phyloP scores from a whole-genome alignment of 441 rosid species.

The Euphorbia schlechtendalii region DNA sequence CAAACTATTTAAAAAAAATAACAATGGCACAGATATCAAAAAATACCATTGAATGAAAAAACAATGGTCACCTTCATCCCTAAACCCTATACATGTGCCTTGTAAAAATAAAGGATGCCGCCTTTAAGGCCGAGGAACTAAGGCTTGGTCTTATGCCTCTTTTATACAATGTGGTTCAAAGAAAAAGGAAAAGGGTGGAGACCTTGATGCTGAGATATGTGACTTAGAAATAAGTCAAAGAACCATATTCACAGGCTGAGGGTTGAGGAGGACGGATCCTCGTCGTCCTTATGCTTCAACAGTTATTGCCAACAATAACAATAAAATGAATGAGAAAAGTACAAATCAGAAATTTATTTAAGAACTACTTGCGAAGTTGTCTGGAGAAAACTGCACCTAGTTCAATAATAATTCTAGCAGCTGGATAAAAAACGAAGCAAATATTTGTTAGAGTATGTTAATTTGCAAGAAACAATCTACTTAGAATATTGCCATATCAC shows the following conservation, averaged over 20 bases:
- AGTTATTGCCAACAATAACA: neutral
- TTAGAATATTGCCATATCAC: too few species aligned
- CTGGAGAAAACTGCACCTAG: neutral
- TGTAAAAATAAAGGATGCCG: neutral
- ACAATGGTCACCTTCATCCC: neutral
- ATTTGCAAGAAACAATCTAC: neutral
- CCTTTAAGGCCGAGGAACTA: neutral
- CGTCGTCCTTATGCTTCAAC: neutral
- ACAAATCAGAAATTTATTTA: neutral
- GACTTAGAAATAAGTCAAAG: neutral
- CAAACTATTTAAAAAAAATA: too few species aligned
- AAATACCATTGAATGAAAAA: neutral
- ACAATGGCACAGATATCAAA: neutral
- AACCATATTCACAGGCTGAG: neutral
- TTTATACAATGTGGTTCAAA: neutral
- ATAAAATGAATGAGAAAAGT: neutral
- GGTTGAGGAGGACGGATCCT: neutral
- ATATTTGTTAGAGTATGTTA: neutral
- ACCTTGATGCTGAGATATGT: neutral
- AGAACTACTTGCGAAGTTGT: neutral
- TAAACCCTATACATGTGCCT: neutral
- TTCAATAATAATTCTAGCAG: constrained; percentile 8
- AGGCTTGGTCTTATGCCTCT: neutral
- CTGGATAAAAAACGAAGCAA: neutral
- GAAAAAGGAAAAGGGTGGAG: neutral